Percentiles rank a stretch among this genome's conserved stretches.
Conservation (phyloP, 2,329 filamentous ascomycete genomes). For the Diaporthe sp. region DNA sequence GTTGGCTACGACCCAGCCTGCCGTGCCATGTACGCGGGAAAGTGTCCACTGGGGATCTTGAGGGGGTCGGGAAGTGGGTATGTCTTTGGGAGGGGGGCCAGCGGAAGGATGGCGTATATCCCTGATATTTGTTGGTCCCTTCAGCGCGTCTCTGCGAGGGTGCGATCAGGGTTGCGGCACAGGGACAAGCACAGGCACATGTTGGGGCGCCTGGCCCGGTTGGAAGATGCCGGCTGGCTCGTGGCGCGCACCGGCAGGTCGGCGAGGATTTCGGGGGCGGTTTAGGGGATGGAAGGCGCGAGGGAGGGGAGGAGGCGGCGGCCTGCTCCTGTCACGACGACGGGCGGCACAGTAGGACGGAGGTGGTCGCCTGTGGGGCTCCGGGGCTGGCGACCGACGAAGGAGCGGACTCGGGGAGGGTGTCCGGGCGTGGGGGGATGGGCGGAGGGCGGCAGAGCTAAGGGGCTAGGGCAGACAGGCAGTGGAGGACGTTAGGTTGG, state of each 20-base stretch:
- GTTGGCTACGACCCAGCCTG: constrained; percentile 29
- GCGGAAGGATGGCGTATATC: constrained; percentile 15
- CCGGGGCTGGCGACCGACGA: constrained; percentile 29
- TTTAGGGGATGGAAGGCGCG: constrained; percentile 55
- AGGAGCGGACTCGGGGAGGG: constrained; percentile 30
- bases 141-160: constrained; percentile 61
- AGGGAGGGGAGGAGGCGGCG: not conserved
- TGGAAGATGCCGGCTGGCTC: constrained; percentile 32
- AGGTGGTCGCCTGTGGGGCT: constrained; percentile 28
- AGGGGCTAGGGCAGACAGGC: constrained; percentile 15
- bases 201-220: constrained; percentile 19
- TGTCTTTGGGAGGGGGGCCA: constrained; percentile 15
- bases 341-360: constrained; percentile 37
- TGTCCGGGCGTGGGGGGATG: constrained; percentile 29
- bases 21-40: constrained; percentile 27
- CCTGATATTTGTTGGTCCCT: constrained; percentile 46
- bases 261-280: constrained; percentile 63
- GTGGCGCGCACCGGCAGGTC: constrained; percentile 51
- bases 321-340: constrained; percentile 41
- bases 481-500: constrained; percentile 14
- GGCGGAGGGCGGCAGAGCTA: constrained; percentile 30
- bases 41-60: constrained; percentile 25
- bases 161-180: constrained; percentile 53
- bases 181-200: constrained; percentile 35
- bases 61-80: not conserved